These are phyloP conservation scores for Nemophila menziesii DNA, from an alignment of 257 asterid species.

Conservation along the genomic window DNA sequence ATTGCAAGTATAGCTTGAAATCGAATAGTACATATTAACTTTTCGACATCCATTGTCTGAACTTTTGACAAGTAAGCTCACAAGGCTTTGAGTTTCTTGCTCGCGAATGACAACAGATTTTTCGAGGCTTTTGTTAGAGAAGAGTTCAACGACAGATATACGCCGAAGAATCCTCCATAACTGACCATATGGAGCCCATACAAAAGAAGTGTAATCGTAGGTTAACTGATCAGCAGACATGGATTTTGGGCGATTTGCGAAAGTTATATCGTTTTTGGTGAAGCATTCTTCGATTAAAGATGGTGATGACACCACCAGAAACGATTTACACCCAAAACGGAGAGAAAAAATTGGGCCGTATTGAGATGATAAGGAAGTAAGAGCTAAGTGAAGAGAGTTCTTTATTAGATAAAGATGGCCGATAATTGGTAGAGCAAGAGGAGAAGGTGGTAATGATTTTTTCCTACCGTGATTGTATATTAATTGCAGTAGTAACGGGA, in stretches of 20 bases:
- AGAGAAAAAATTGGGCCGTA: conserved; percentile 38
- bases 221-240: conserved; percentile 25
- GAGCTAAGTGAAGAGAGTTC: conserved; percentile 20
- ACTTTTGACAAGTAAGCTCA: conserved; percentile 9
- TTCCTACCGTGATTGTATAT: conserved; percentile 1
- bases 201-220: conserved; percentile 22
- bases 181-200: conserved; percentile 29
- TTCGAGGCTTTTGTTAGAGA: conserved; percentile 30
- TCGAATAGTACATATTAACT: conserved; percentile 26
- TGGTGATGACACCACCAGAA: conserved; percentile 39
- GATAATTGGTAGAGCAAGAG: conserved; percentile 34
- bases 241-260: conserved; percentile 41
- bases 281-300: conserved; percentile 29
- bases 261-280: conserved; percentile 33
- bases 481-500: conserved; percentile 3
- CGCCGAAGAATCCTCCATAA: conserved; percentile 39
- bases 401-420: conserved; percentile 55
- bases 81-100: conserved; percentile 16
- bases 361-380: conserved; percentile 18
- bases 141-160: too few species aligned
- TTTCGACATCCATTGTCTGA: conserved; percentile 1
- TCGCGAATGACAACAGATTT: conserved; percentile 24
- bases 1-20: conserved; percentile 20
- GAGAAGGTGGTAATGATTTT: conserved; percentile 32
- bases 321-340: conserved; percentile 24